Percentiles rank a stretch among this genome's conserved stretches.
Evolutionary conservation across 2,329 filamentous ascomycete genomes (phyloP).

Genomic region (Penicillium sp.): DNA sequence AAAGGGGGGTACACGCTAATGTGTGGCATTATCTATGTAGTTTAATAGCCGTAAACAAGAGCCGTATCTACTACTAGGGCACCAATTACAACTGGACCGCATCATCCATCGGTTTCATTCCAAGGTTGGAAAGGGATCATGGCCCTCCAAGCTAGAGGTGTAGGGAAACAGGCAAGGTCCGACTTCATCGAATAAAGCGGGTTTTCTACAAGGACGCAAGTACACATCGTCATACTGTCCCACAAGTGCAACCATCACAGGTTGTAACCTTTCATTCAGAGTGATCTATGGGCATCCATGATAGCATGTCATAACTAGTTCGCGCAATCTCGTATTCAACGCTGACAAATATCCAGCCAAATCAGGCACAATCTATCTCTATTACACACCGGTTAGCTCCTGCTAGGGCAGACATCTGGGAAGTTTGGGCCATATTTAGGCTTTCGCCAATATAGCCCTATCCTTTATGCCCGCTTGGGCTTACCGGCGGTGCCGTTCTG

Average conservation of each 20-base stretch:
- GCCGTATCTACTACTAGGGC: not conserved
- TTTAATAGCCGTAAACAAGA: not conserved
- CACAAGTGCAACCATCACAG: not conserved
- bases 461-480: constrained; percentile 30
- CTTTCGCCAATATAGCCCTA: constrained; percentile 4
- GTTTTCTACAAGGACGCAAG: not conserved
- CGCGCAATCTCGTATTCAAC: not conserved
- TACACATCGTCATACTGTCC: not conserved
- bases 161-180: not conserved
- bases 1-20: not conserved
- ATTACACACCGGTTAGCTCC: not conserved
- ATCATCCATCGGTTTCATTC: not conserved
- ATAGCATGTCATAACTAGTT: not conserved
- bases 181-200: not conserved
- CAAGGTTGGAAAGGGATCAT: not conserved
- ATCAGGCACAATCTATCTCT: constrained; percentile 5
- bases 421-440: not conserved
- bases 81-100: not conserved
- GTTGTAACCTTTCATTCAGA: constrained; percentile 3
- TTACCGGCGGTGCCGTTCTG: constrained; percentile 29
- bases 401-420: not conserved
- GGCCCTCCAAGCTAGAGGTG: not conserved
- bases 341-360: not conserved
- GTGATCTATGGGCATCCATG: constrained; percentile 7
- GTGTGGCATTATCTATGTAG: too few relatives aligned